Conservation (phyloP, 345 rosid species). For the Citrus inodora region DNA sequence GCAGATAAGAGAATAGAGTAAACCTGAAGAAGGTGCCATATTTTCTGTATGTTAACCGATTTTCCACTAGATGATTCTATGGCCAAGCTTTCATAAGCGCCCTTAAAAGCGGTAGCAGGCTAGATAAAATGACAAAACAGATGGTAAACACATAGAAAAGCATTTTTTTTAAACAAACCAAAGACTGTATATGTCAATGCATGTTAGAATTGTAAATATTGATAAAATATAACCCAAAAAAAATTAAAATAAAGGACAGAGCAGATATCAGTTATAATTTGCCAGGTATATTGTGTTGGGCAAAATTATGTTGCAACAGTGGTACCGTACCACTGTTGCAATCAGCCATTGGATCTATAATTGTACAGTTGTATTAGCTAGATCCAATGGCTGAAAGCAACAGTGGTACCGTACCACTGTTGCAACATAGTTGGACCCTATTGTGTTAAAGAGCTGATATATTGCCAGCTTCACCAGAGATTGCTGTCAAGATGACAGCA, state of each 20-base stretch:
- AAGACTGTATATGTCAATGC: background rate
- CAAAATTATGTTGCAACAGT: no score
- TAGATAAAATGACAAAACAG: slow-evolving; percentile 22
- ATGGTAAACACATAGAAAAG: background rate
- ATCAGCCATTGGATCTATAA: no score
- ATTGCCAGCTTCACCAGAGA: background rate
- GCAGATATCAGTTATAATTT: background rate
- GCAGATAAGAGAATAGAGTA: background rate
- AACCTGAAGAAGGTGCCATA: slow-evolving; percentile 98
- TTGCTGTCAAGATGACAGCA: background rate
- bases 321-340: no score
- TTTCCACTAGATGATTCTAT: slow-evolving; percentile 72
- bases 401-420: no score
- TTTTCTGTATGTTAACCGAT: slow-evolving; percentile 90
- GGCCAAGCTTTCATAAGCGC: slow-evolving; percentile 74
- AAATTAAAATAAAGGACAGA: background rate
- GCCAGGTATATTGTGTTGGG: background rate
- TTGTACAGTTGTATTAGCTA: no score
- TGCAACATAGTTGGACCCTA: background rate
- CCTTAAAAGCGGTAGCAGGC: slow-evolving; percentile 84
- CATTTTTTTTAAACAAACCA: background rate
- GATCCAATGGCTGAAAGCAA: no score
- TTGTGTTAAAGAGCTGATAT: background rate
- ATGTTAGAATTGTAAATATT: background rate
- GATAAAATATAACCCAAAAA: background rate